phyloP scores from a whole-genome alignment of 2,329 filamentous ascomycete species.

The Pseudogymnoascus verrucosus region DNA sequence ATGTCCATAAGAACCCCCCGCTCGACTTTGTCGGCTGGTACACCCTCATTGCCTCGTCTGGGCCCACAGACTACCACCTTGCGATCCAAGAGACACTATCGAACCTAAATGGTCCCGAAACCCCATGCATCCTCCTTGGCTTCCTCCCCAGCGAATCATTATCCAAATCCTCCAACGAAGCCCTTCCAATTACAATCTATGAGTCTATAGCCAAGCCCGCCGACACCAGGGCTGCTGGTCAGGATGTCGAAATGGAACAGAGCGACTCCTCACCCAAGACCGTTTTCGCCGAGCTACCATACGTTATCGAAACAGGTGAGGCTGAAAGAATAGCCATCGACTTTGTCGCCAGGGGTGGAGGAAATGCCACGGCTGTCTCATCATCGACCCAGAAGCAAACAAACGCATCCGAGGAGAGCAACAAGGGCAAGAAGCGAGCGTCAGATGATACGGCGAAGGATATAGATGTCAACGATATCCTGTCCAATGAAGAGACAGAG shows the following conservation, averaged over 20 bases:
- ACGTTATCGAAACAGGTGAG: slow-evolving; percentile 86
- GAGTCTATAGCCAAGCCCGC: slow-evolving; percentile 76
- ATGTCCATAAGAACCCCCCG: slow-evolving; percentile 75
- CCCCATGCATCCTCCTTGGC: slow-evolving; percentile 57
- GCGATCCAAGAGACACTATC: slow-evolving; percentile 45
- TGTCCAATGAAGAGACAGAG: slow-evolving; percentile 54
- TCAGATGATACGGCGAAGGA: slow-evolving; percentile 27
- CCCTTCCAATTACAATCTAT: slow-evolving; percentile 84
- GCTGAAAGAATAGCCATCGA: slow-evolving; percentile 98
- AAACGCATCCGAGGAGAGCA: slow-evolving; percentile 24
- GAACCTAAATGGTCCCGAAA: neutral
- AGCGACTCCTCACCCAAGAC: slow-evolving; percentile 43
- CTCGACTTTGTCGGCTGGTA: slow-evolving; percentile 92
- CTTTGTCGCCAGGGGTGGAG: slow-evolving; percentile 78
- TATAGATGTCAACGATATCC: slow-evolving; percentile 43
- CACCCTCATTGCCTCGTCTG: slow-evolving; percentile 63
- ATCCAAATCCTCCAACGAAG: slow-evolving; percentile 57
- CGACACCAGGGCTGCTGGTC: slow-evolving; percentile 43
- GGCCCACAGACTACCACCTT: slow-evolving; percentile 59
- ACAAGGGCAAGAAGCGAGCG: slow-evolving; percentile 30
- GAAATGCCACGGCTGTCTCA: slow-evolving; percentile 62
- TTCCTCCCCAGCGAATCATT: slow-evolving; percentile 65
- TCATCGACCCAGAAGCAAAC: slow-evolving; percentile 21
- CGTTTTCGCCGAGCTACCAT: slow-evolving; percentile 76
- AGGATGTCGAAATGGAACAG: slow-evolving; percentile 68